Conservation (phyloP, 129 eudicot genomes). For the Escallonia herrerae region DNA sequence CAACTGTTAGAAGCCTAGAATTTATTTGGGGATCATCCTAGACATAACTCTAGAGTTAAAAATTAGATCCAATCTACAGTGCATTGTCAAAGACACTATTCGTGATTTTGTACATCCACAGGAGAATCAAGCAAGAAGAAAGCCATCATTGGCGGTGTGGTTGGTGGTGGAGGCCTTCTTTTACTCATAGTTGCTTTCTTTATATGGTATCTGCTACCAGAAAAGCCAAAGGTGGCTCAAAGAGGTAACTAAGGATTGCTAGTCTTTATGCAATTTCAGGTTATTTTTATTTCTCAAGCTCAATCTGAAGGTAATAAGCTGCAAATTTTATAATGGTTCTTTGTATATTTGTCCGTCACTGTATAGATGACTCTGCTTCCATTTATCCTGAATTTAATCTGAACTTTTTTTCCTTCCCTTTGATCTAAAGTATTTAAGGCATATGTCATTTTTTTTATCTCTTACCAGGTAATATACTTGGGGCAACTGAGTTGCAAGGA, state of each 20-base stretch:
- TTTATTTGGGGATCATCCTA: no score
- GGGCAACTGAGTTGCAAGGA: constrained; percentile 69
- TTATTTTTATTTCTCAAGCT: background rate
- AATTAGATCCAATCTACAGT: no score
- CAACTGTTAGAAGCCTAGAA: no score
- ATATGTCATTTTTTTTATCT: background rate
- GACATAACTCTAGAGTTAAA: no score
- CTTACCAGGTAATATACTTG: constrained; percentile 34
- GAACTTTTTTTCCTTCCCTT: background rate
- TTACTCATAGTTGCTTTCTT: constrained; percentile 33
- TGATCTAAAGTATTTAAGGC: background rate
- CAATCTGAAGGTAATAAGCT: background rate
- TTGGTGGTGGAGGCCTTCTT: constrained; percentile 56
- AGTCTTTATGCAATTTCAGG: background rate
- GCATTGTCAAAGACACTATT: background rate
- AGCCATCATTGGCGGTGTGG: constrained; percentile 61
- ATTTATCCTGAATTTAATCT: background rate
- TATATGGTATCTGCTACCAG: constrained; percentile 30
- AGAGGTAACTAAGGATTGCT: constrained; percentile 32
- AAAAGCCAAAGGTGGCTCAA: constrained; percentile 20
- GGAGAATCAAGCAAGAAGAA: constrained; percentile 56
- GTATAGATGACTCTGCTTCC: background rate
- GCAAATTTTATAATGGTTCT: background rate
- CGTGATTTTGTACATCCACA: constrained; percentile 7
- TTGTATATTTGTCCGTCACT: background rate